Conservation (phyloP, 371 early-diverging fungal genomes). For the Lichtheimia hyalospora region DNA sequence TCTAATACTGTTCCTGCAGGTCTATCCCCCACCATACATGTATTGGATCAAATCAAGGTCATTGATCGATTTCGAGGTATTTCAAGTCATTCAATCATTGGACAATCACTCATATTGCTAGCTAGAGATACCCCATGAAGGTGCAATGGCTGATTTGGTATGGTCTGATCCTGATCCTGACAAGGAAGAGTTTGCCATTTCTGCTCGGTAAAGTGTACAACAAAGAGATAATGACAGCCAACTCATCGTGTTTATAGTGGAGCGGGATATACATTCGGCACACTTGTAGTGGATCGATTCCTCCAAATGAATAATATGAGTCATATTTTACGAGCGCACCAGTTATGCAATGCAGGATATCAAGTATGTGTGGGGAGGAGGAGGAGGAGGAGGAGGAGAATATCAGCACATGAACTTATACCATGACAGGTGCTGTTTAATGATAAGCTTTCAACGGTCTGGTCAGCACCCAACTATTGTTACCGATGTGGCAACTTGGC, state of each 20-base stretch:
- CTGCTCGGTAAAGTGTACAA: conserved; percentile 63
- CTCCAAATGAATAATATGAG: conserved; percentile 82
- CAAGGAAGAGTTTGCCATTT: conserved; percentile 81
- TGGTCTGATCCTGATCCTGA: conserved; percentile 97
- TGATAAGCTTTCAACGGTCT: conserved; percentile 86
- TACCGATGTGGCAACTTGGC: conserved; percentile 96
- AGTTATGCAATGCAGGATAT: conserved; percentile 96
- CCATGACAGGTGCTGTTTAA: conserved; percentile 70
- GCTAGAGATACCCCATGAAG: conserved; percentile 95
- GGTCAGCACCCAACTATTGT: conserved; percentile 93
- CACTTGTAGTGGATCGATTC: conserved; percentile 82
- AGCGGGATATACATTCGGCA: conserved; percentile 93
- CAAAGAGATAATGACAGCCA: neutral
- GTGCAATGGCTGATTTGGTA: conserved; percentile 98
- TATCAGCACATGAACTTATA: neutral
- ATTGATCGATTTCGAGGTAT: conserved; percentile 89
- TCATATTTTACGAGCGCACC: conserved; percentile 94
- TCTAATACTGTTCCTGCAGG: conserved; percentile 46
- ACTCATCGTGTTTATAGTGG: conserved; percentile 57
- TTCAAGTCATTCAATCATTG: neutral
- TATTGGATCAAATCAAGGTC: conserved; percentile 89
- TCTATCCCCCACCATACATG: conserved; percentile 88
- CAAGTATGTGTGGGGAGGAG: conserved; percentile 57
- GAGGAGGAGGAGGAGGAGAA: neutral
- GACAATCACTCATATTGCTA: neutral